Conservation (phyloP, 2,329 filamentous ascomycete species). For the Cryphonectria naterciae region DNA sequence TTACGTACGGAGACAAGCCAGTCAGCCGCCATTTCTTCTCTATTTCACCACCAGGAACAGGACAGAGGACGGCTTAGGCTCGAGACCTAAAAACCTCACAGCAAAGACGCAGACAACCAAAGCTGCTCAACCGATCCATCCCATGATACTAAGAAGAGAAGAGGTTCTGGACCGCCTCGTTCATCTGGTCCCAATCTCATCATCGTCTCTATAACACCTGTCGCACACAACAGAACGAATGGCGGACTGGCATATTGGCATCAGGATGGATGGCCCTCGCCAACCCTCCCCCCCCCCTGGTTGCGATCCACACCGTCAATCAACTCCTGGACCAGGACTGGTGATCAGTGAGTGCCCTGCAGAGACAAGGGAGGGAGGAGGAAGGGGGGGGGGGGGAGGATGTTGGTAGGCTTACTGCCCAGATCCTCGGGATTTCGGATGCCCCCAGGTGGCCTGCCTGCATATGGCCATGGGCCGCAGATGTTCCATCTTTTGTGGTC, state of each 20-base stretch:
- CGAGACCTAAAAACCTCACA: no score
- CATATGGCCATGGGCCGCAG: background rate
- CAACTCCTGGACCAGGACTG: background rate
- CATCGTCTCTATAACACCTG: background rate
- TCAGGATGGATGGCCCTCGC: background rate
- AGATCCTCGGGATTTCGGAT: background rate
- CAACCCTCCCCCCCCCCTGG: background rate
- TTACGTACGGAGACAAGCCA: no score
- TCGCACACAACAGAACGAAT: background rate
- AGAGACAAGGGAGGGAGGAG: background rate
- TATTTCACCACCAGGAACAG: background rate
- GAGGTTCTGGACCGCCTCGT: background rate
- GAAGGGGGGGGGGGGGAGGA: no score
- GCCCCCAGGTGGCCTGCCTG: background rate
- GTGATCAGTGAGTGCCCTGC: background rate
- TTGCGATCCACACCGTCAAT: background rate
- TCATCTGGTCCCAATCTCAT: slow-evolving; percentile 5
- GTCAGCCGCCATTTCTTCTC: no score
- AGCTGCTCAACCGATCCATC: background rate
- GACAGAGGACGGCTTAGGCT: no score
- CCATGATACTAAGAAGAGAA: background rate
- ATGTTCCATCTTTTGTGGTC: background rate
- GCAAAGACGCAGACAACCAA: background rate
- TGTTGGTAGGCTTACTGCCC: background rate
- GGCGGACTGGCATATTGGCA: background rate